Conservation (phyloP, 352 stramenopile genomes). For the Pythium utonaiense region DNA sequence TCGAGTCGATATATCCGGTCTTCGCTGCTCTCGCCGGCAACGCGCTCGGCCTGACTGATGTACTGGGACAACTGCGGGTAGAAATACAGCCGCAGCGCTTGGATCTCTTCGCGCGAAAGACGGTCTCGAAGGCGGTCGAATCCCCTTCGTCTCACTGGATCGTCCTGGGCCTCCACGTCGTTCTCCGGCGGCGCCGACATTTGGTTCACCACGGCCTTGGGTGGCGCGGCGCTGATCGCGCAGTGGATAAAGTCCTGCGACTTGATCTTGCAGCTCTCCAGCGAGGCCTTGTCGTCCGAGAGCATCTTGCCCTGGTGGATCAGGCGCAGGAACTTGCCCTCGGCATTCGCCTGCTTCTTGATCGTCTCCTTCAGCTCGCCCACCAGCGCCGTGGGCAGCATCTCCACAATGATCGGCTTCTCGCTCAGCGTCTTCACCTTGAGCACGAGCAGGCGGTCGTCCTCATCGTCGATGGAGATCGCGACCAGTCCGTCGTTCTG, state of each 20-base stretch:
- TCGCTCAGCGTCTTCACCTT: conserved; percentile 87
- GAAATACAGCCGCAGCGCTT: conserved; percentile 82
- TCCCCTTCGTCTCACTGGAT: conserved; percentile 48
- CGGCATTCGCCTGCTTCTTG: conserved; percentile 68
- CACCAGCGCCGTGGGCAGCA: conserved; percentile 50
- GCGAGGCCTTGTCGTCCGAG: conserved; percentile 72
- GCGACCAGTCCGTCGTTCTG: conserved; percentile 31
- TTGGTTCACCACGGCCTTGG: conserved; percentile 77
- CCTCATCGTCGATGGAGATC: conserved; percentile 54
- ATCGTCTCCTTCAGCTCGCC: conserved; percentile 73
- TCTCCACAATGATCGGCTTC: conserved; percentile 79
- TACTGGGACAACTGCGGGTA: conserved; percentile 83
- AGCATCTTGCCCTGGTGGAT: conserved; percentile 89
- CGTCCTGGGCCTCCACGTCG: conserved; percentile 57
- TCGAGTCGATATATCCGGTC: conserved; percentile 87
- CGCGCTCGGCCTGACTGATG: conserved; percentile 75
- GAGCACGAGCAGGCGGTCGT: conserved; percentile 40
- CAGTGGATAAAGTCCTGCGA: conserved; percentile 85
- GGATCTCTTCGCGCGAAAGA: conserved; percentile 82
- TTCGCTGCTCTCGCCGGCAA: conserved; percentile 75
- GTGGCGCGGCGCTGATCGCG: conserved; percentile 73
- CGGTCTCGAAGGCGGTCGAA: conserved; percentile 80
- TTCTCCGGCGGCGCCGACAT: conserved; percentile 36
- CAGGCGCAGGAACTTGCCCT: conserved; percentile 81
- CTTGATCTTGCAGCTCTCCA: conserved; percentile 76